These are phyloP conservation scores for Hebeloma cylindrosporum DNA, from an alignment of 768 basidiomycete genomes.

Conservation along the genomic window DNA sequence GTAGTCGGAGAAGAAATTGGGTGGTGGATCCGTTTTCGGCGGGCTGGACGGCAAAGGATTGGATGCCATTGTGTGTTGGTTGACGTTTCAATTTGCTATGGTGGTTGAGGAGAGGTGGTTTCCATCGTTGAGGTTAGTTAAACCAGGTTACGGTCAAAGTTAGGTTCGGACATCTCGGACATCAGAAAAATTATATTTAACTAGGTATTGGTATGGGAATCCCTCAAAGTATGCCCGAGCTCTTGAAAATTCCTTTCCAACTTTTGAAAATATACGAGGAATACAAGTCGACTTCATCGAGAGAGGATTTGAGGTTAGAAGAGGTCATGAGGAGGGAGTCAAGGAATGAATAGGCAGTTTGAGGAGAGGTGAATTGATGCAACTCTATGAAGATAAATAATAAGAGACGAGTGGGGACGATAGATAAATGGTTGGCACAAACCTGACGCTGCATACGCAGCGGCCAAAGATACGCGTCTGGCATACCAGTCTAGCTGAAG, in stretches of 20 bases:
- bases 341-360: constrained; percentile 65
- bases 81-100: too few species aligned
- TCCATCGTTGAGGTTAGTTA: too few species aligned
- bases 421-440: constrained; percentile 12
- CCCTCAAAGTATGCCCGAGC: constrained; percentile 62
- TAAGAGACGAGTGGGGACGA: neutral
- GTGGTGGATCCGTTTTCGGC: constrained; percentile 17
- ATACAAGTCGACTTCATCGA: constrained; percentile 56
- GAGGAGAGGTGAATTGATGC: constrained; percentile 78
- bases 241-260: constrained; percentile 72
- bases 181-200: too few species aligned
- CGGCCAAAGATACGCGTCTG: constrained; percentile 60
- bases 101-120: too few species aligned
- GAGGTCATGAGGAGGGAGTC: constrained; percentile 59
- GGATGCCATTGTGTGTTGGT: constrained; percentile 1
- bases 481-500: constrained; percentile 72
- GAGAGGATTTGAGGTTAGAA: constrained; percentile 40
- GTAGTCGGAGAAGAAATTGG: constrained; percentile 32
- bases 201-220: too few species aligned
- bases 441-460: constrained; percentile 75
- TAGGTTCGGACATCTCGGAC: too few species aligned
- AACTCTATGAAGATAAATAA: constrained; percentile 47
- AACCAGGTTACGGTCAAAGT: too few species aligned
- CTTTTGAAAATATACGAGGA: constrained; percentile 63
- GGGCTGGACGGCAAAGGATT: neutral